Base-by-base conservation (phyloP, 352 stramenopile species). In the Globisporangium takayamanum region DNA sequence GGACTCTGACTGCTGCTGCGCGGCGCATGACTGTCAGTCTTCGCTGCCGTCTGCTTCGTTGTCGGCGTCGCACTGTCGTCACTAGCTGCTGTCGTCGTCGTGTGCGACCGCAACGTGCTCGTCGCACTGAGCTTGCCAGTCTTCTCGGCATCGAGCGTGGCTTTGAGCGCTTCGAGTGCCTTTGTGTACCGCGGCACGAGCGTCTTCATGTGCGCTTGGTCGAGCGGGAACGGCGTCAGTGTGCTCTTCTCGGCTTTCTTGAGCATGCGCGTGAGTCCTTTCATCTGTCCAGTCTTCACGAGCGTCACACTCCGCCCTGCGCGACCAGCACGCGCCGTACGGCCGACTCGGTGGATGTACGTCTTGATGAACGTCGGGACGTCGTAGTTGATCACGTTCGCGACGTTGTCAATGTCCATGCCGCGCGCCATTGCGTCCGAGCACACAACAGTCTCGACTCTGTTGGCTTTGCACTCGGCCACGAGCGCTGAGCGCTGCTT, bases 321-420 rank as follows among this genome's bases (percentile, higher is more conserved):
- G 22, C 83, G 80, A n/a, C 86, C 86, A 49, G 86, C 86, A 72
- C 86, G 80, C 39, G 86, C 86, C 1, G 86, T 93, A 50, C 86
- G 84, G 46, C 86, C 86, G 7, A 94, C 86, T 41, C 86, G 84
- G 66, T 95, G 86, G 57, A 95, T 92, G 63, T 95, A 98, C 57
- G 89, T 97, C 68, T 96, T 96, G 58, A 94, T 72, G 62, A 96
- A 91, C 3, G 75, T 85, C 50, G 95, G 94, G 39, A 97, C 74
- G 61, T 98, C 88, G 65, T 98, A 98, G 74, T 98, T 98, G 55
- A 98, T 69, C 5, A 98, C 95, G 59, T 95, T 88, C 8, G 78
- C 80, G 26, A 98, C 85, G 60, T 89, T 84, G 11, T 93, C 78
- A 50, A 98, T 92, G 70, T 98, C 92, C 74, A 98, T 97, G 65